Conservation (phyloP, 2,329 filamentous ascomycete genomes). For the Iodosphaeria phyllophila region DNA sequence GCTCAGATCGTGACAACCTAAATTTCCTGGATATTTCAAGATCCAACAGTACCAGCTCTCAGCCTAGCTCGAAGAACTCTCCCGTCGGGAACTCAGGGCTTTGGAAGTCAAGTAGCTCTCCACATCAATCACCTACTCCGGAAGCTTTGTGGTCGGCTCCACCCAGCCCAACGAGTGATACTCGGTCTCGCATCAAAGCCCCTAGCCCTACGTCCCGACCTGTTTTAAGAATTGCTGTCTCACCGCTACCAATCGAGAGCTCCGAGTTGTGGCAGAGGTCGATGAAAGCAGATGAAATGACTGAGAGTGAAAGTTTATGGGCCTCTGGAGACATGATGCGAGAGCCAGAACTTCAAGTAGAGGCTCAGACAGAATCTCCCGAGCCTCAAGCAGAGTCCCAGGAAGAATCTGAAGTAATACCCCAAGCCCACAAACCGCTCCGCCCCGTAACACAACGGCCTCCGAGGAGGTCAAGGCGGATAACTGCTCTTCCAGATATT, state of each 20-base stretch:
- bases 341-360: too few relatives aligned
- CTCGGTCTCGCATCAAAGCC: too few relatives aligned
- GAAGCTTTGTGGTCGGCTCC: too few relatives aligned
- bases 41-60: too few relatives aligned
- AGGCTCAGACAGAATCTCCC: too few relatives aligned
- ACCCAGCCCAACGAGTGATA: too few relatives aligned
- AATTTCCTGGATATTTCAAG: conserved; percentile 22
- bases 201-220: conserved; percentile 17
- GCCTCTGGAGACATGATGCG: too few relatives aligned
- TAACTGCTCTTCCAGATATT: conserved; percentile 44
- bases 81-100: too few relatives aligned
- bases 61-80: too few relatives aligned
- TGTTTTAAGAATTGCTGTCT: conserved; percentile 14
- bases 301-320: too few relatives aligned
- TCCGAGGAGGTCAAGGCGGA: conserved; percentile 31
- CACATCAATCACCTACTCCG: too few relatives aligned
- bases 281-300: neutral
- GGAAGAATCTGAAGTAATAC: conserved; percentile 7
- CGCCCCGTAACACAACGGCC: conserved; percentile 33
- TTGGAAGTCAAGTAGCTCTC: too few relatives aligned
- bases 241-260: conserved; percentile 18
- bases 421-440: conserved; percentile 7
- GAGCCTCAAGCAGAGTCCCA: conserved; percentile 5
- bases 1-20: conserved; percentile 16
- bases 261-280: conserved; percentile 19